Base-by-base conservation (phyloP, 176 grass and related monocot species). In the Aegilops umbellulata region DNA sequence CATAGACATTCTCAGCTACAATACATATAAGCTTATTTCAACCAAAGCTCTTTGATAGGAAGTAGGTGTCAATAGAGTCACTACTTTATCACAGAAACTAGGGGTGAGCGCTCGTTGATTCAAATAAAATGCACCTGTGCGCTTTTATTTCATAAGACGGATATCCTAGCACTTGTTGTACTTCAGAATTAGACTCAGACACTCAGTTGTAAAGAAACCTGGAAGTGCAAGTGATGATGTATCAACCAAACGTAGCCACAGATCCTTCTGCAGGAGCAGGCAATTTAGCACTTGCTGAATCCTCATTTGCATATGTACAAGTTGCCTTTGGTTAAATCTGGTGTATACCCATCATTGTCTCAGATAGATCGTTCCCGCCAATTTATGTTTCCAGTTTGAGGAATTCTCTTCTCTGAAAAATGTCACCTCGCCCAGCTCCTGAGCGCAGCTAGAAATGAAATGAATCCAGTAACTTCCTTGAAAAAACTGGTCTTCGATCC, bases 161-260 rank as follows among this genome's bases (percentile, higher is more conserved):
- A 46, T 4, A 14, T 46, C 42, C 42, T 36, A 36, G 35, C 1
- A 36, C 35, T 36, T 36, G 35, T 36, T 36, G 70, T 60, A 88
- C 81, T 80, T 90, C 47, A 27, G 83, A 49, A 85, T 74, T 75
- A 84, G 47, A 87, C 46, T 58, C 65, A 38, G 25, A 36, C 35
- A 36, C 35, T 36, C 35, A 36, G 35, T 88, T 31, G 80, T 84
- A 78, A 98, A 95, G 86, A 98, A 95, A n/a, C 86, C 82, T 64
- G 94, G 94, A 89, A 92, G 92, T 23, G 92, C 35, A 83, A 98
- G 97, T 51, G 90, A 11, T 42, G 39, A 88, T 80, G 97, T 98
- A 92, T 98, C 97, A 27, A 98, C 92, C 90, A 98, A 89, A 27
- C 90, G 60, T n/a, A 92, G 24, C 97, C 97, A 98, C 19, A 2